These are phyloP conservation scores for Nannizzia gypsea DNA, from an alignment of 2,329 filamentous ascomycete genomes.

Conservation along the genomic window DNA sequence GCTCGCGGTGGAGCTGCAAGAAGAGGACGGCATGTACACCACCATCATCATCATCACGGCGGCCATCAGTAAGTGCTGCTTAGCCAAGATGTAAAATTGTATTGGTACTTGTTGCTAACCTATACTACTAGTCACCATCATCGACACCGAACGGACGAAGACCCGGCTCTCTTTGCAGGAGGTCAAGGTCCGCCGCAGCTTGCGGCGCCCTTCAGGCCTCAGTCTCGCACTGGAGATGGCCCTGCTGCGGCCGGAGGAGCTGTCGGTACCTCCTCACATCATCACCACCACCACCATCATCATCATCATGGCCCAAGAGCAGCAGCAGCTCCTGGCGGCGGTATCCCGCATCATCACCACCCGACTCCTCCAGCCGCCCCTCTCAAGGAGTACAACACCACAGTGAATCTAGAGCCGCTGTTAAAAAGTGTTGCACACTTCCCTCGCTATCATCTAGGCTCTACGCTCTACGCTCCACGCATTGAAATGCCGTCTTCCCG, in stretches of 20 bases:
- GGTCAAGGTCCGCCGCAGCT: constrained; percentile 19
- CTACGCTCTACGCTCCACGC: constrained; percentile 64
- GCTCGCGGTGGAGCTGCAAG: constrained; percentile 54
- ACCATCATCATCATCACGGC: constrained; percentile 47
- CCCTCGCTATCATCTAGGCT: constrained; percentile 70
- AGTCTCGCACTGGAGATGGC: constrained; percentile 8
- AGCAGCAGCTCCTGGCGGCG: constrained; percentile 15
- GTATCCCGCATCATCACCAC: constrained; percentile 9
- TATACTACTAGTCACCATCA: constrained; percentile 39
- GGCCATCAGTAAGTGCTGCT: constrained; percentile 40
- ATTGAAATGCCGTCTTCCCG: constrained; percentile 40
- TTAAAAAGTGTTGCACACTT: constrained; percentile 58
- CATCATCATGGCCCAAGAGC: constrained; percentile 25
- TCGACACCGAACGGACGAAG: constrained; percentile 43
- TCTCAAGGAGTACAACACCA: constrained; percentile 49
- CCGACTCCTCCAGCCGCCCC: constrained; percentile 19
- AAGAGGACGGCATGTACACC: constrained; percentile 42
- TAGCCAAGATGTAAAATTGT: background rate
- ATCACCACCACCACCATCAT: constrained; percentile 38
- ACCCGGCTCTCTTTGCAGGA: constrained; percentile 19
- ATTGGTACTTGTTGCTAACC: constrained; percentile 9
- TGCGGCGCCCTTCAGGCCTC: constrained; percentile 15
- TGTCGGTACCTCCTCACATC: constrained; percentile 20
- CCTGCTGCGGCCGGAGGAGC: background rate
- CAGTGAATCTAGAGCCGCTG: constrained; percentile 57